These are phyloP conservation scores for Cucurbita maxima DNA, from an alignment of 306 rosid genomes.

Conservation along the genomic window DNA sequence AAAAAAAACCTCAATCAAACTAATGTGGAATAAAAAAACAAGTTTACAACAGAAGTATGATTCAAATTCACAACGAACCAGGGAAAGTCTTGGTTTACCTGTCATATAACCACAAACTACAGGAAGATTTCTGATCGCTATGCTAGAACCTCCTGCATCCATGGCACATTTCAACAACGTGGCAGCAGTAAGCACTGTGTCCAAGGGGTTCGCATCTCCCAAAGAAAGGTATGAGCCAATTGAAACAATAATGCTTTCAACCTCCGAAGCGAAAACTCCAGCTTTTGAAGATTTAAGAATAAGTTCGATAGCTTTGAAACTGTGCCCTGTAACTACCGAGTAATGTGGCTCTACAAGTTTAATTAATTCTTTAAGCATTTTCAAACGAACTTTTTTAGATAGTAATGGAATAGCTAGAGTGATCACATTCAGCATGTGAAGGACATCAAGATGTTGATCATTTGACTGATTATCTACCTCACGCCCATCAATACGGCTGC, in stretches of 20 bases:
- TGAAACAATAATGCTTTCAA: slow-evolving; percentile 35
- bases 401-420: slow-evolving; percentile 49
- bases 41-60: not conserved
- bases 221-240: slow-evolving; percentile 50
- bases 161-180: slow-evolving; percentile 38
- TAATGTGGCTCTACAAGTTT: slow-evolving; percentile 36
- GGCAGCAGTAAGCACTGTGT: slow-evolving; percentile 47
- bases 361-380: slow-evolving; percentile 36
- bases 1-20: not conserved
- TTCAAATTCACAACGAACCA: not conserved
- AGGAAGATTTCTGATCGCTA: slow-evolving; percentile 47
- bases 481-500: slow-evolving; percentile 17
- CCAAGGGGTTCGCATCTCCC: slow-evolving; percentile 59
- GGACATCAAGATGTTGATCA: slow-evolving; percentile 45
- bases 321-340: slow-evolving; percentile 44
- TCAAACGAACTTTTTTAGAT: slow-evolving; percentile 32
- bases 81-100: slow-evolving; percentile 28
- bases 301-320: slow-evolving; percentile 44
- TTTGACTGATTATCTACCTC: slow-evolving; percentile 21
- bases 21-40: not conserved
- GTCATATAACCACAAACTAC: slow-evolving; percentile 52
- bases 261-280: slow-evolving; percentile 26
- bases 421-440: slow-evolving; percentile 54
- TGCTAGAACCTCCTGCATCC: slow-evolving; percentile 30
- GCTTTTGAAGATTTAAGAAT: slow-evolving; percentile 38